Percentiles rank a stretch among this genome's conserved stretches.
phyloP scores from a whole-genome alignment of 225 moss, liverwort and hornwort genomes.

The Climacium dendroides region DNA sequence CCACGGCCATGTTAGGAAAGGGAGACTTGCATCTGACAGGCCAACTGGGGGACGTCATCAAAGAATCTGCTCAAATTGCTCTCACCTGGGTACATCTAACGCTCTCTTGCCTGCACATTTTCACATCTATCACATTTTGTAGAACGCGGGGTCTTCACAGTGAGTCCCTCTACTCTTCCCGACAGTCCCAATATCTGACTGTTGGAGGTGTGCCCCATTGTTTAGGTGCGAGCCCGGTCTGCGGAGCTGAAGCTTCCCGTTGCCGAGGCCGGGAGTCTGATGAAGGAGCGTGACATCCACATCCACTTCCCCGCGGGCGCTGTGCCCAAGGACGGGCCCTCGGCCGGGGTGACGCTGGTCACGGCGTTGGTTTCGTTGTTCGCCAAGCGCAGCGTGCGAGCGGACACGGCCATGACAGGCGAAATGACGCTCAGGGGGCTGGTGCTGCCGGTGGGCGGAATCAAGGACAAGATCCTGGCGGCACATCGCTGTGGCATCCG shows the following conservation, averaged over 20 bases:
- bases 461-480: slow-evolving; percentile 53
- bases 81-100: slow-evolving; percentile 36
- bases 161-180: neutral
- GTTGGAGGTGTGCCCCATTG: neutral
- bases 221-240: slow-evolving; percentile 43
- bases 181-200: neutral
- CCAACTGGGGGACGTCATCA: slow-evolving; percentile 49
- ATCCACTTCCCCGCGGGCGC: slow-evolving; percentile 59
- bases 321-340: slow-evolving; percentile 53
- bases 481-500: slow-evolving; percentile 46
- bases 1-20: slow-evolving; percentile 51
- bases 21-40: slow-evolving; percentile 51
- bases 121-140: neutral
- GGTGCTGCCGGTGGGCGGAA: slow-evolving; percentile 43
- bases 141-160: neutral
- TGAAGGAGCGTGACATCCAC: slow-evolving; percentile 56
- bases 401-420: slow-evolving; percentile 57
- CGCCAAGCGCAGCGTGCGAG: slow-evolving; percentile 46
- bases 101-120: neutral
- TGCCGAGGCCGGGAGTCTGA: slow-evolving; percentile 40
- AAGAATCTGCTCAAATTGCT: slow-evolving; percentile 53
- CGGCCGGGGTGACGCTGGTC: slow-evolving; percentile 51
- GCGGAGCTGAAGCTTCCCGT: slow-evolving; percentile 51
- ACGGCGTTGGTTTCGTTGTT: slow-evolving; percentile 48
- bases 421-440: slow-evolving; percentile 48